A percentile compares a stretch with the other conserved stretches of the same genome.
phyloP scores from a whole-genome alignment of 768 basidiomycete species.

The Phlegmacium glaucopus region DNA sequence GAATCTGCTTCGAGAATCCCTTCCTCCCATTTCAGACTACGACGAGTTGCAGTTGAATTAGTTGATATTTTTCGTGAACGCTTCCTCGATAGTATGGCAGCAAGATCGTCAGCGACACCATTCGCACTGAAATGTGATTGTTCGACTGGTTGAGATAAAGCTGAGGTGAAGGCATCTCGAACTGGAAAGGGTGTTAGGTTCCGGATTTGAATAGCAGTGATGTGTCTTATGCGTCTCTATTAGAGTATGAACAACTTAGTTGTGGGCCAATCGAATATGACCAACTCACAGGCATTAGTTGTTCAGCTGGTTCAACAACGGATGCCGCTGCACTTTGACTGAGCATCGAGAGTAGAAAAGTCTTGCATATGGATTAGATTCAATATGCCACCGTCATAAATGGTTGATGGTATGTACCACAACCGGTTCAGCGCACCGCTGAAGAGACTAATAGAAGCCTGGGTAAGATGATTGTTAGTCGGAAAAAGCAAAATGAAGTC shows the following conservation, averaged over 20 bases:
- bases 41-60: slow-evolving; percentile 49
- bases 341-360: slow-evolving; percentile 15
- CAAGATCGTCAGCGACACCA: slow-evolving; percentile 67
- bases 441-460: not conserved
- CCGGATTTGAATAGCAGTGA: slow-evolving; percentile 68
- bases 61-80: slow-evolving; percentile 60
- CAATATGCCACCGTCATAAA: slow-evolving; percentile 7
- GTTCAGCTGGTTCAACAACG: slow-evolving; percentile 8
- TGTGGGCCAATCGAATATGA: not conserved
- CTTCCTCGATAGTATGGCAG: slow-evolving; percentile 54
- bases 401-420: not conserved
- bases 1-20: slow-evolving; percentile 30
- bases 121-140: slow-evolving; percentile 55
- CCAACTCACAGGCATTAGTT: slow-evolving; percentile 16
- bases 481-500: too few relatives aligned
- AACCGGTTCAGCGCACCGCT: not conserved
- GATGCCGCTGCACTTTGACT: slow-evolving; percentile 15
- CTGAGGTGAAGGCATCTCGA: slow-evolving; percentile 74
- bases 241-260: slow-evolving; percentile 8
- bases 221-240: slow-evolving; percentile 71
- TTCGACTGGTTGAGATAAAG: slow-evolving; percentile 63
- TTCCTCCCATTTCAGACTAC: slow-evolving; percentile 45
- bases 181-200: slow-evolving; percentile 85
- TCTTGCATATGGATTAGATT: slow-evolving; percentile 15
- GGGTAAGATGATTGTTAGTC: not conserved